Evolutionary conservation across 1,284 basidiomycete genomes (phyloP), one percentile per base, ranked within the genome.

Genomic region (Apiotrichum brassicae): DNA sequence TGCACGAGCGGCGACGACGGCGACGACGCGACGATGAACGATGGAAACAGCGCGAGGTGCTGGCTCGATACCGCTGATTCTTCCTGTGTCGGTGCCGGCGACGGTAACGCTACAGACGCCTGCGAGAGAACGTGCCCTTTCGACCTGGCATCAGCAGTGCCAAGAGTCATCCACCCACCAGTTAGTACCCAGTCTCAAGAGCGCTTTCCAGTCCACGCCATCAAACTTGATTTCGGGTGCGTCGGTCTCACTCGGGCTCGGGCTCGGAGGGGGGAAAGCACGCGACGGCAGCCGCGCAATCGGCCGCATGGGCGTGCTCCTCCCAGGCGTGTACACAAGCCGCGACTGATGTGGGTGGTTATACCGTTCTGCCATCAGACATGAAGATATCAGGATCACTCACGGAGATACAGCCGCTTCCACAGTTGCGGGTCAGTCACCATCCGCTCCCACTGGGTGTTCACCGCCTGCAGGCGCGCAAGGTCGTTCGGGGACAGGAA

Each of bases 171-270:
- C 32, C 3, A 43, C 62, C n/a, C 42, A 68, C 71, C 72, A 74
- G 53, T 74, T 74, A 0, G 69, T 66, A 1, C 67, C 69, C 24
- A 74, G 54, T 13, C 64, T 48, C 48, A 72, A 51, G 63, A 74
- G 64, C 52, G 62, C 54, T 51, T 73, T 74, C 72, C 72, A 74
- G 50, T 74, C 71, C 0, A 73, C 61, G 0, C 71, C 67, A 35
- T 72, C 70, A 42, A 70, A 62, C 13, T 14, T 8, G 28, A 14
- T 8, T 8, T 14, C 9, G 9, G 8, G 28, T 14, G 8, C 19
- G 23, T 8, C 30, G 16, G 33, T 20, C 13, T 32, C 22, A 23
- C 22, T 44, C 32, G 43, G 43, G 14, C 43, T 44, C 4, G 43
- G 43, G n/a, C 43, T 44, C 14, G 68, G 70, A 5, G 70, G 68